Percentiles rank a stretch among this genome's conserved stretches.
phyloP scores from a whole-genome alignment of 306 rosid species.

The Quillaja saponaria region DNA sequence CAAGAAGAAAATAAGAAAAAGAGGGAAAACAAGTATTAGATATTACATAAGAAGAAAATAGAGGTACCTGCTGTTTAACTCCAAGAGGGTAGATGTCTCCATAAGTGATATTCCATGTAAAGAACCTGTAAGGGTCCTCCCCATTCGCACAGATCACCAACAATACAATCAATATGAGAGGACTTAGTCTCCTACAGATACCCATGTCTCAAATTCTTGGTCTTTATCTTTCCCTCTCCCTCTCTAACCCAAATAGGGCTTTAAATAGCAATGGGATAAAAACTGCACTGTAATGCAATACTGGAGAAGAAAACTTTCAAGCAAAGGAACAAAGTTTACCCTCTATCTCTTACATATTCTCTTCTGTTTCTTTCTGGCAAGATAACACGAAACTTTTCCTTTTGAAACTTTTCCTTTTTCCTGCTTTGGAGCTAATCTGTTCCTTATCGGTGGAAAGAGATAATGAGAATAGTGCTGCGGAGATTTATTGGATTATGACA shows the following conservation, averaged over 20 bases:
- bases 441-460: conserved; percentile 35
- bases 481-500: conserved; percentile 14
- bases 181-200: conserved; percentile 30
- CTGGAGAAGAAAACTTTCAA: no score
- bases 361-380: conserved; percentile 30
- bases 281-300: conserved; percentile 5
- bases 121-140: conserved; percentile 79
- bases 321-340: no score
- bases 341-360: background rate
- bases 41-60: background rate
- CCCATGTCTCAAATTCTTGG: conserved; percentile 44
- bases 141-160: conserved; percentile 49
- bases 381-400: conserved; percentile 17
- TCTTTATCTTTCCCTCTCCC: conserved; percentile 11
- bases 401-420: background rate
- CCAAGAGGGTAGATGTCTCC: conserved; percentile 93
- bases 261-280: conserved; percentile 26
- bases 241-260: conserved; percentile 12
- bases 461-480: conserved; percentile 25
- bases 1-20: background rate
- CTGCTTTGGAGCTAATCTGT: conserved; percentile 24
- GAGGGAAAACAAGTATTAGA: no score
- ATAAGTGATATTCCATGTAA: conserved; percentile 72
- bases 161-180: conserved; percentile 38
- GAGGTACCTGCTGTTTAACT: conserved; percentile 63